Base-by-base conservation (phyloP, 2,329 filamentous ascomycete species). In the Aulographum hederae region DNA sequence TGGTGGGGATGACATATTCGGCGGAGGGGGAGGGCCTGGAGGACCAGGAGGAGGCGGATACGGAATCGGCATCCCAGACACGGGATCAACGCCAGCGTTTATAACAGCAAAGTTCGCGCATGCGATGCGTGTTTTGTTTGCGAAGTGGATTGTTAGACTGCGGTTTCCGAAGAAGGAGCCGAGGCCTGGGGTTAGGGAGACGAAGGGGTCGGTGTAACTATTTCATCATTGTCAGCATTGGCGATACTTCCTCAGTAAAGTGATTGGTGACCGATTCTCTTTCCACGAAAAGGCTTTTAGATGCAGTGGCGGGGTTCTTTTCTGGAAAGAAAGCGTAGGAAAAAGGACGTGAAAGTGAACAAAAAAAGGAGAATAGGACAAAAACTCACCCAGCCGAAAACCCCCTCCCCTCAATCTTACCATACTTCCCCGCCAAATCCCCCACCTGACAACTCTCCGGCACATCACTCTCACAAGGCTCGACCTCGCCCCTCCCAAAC, bases 391-490 rank as follows among this genome's bases (percentile, higher is more conserved):
- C 38, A 25, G 38, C 38, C 13, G 42, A 41, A 41, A 50, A 58
- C 16, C 33, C 20, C 5, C 11, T 31, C 28, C 33, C 35, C 34
- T 21, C 29, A 31, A 31, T 65, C 37, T 61, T 61, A 38, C 77
- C 77, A 44, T 76, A 59, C 57, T 86, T 86, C 46, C 79, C 79
- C 42, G 69, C 67, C 34, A 84, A 60, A 48, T 86, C 79, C 40
- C 80, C 79, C 8, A 79, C 69, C 53, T 86, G 70, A 57, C 79
- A 89, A 6, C 68, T 72, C 38, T 66, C 52, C 5, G 73, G 73
- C 5, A 56, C 46, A 6, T 47, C 42, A 8, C 54, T 23, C 44
- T 81, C 60, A 54, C 79, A 86, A 4, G 63, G 43, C 4, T 71
- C 58, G 2, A 52, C 53, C 45, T 81, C 69, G 39, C 69, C 70